Base-by-base conservation (phyloP, 169 alveolate species). In the Plasmodium yoelii region DNA sequence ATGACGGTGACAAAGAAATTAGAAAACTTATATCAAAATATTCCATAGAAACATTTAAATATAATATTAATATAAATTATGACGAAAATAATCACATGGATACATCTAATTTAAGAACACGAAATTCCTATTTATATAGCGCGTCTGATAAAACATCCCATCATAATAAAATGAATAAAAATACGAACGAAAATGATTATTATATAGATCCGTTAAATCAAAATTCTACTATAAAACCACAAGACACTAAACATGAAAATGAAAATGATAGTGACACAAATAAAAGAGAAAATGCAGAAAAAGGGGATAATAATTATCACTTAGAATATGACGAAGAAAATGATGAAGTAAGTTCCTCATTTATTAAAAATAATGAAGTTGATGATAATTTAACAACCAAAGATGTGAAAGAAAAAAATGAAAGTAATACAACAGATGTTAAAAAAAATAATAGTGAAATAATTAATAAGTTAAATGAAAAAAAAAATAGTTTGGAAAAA, bases 1-100 rank as follows among this genome's bases (percentile, higher is more conserved):
- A 59, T 24, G 86, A 68, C 34, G 56, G 46, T 39, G 49, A 60
- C 1, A 34, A 67, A 15, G 71, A 63, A 15, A 72, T 68, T 7
- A 82, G 24, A 28, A 53, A 82, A 18, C 67, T 68, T 19, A 63
- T 77, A 9, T 22, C 13, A 24, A 46, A 77, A 63, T 46, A 77
- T 77, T 46, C 88, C 26, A 73, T n/a, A 18, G 44, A 51, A 49
- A 22, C 44, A 34, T 19, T 71, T 55, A 26, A 13, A 4, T 5
- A 10, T 15, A 73, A 44, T n/a, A 9, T 47, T 13, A 44, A 47
- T 12, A 22, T 18, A 39, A 5, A 12, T 51, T 15, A 12, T 51
- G 19, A 51, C 6, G 59, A 51, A 51, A 51, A 51, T 51, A 51
- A 51, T 51, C n/a, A 51, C 59, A 15, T 13, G 24, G 59, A 51